Evolutionary conservation across 179 eudicot genomes (phyloP).

Genomic region (Beta corolliflora): DNA sequence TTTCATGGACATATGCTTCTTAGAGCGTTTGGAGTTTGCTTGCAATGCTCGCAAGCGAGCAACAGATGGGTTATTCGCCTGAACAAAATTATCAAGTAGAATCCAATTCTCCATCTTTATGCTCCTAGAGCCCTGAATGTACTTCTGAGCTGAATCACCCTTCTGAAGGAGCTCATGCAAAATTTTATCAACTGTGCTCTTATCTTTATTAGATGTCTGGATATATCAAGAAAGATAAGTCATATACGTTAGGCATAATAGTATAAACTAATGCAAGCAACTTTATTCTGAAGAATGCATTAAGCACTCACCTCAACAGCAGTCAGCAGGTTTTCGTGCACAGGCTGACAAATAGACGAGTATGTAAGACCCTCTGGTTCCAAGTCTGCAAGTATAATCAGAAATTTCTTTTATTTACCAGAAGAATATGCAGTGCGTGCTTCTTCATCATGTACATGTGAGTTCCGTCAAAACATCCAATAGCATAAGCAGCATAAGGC

Average conservation of each 20-base stretch:
- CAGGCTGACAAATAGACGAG: constrained; percentile 58
- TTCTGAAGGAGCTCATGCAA: constrained; percentile 69
- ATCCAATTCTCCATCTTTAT: constrained; percentile 62
- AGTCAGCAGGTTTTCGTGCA: constrained; percentile 58
- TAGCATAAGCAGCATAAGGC: background rate
- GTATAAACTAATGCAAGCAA: background rate
- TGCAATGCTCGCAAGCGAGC: constrained; percentile 43
- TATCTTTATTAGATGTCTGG: constrained; percentile 47
- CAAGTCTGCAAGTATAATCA: constrained; percentile 33
- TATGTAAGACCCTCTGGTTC: constrained; percentile 59
- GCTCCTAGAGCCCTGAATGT: constrained; percentile 65
- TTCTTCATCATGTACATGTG: background rate
- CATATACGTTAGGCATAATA: background rate
- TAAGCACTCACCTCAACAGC: constrained; percentile 40
- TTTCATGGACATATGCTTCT: constrained; percentile 73
- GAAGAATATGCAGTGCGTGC: background rate
- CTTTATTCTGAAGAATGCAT: background rate
- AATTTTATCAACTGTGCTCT: constrained; percentile 43
- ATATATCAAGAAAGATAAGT: constrained; percentile 2
- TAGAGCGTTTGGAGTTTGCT: constrained; percentile 72
- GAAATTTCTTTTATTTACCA: background rate
- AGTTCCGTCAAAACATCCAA: constrained; percentile 4
- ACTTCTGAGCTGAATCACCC: constrained; percentile 88
- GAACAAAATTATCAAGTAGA: constrained; percentile 69
- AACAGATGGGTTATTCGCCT: constrained; percentile 37